Evolutionary conservation across 1,284 basidiomycete genomes (phyloP).

Genomic region (Ceratobasidium theobromae): DNA sequence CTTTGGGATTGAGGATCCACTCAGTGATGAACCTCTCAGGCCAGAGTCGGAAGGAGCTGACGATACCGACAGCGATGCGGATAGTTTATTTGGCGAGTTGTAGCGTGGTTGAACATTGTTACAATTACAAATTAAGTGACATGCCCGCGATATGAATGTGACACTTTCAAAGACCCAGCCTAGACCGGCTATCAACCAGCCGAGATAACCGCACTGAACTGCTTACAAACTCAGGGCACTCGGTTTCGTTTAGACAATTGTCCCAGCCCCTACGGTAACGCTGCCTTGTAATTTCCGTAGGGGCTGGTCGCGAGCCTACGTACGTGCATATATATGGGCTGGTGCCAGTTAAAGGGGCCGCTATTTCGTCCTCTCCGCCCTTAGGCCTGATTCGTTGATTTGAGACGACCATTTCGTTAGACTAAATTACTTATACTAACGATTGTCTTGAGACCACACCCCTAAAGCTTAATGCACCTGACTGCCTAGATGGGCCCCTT

Average conservation of each 20-base stretch:
- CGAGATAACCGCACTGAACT: neutral
- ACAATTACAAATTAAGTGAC: neutral
- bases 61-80: neutral
- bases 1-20: neutral
- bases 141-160: neutral
- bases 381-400: no score
- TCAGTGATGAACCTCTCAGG: neutral
- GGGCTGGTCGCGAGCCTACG: slow-evolving; percentile 3
- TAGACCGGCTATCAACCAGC: neutral
- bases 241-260: neutral
- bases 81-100: neutral
- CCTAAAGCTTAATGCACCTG: no score
- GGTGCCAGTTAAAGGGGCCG: no score
- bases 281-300: slow-evolving; percentile 6
- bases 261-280: slow-evolving; percentile 5
- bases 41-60: neutral
- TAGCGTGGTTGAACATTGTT: neutral
- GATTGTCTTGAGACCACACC: no score
- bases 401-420: no score
- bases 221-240: neutral
- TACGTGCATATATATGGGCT: no score
- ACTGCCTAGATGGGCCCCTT: slow-evolving; percentile 13
- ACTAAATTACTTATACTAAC: no score
- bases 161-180: neutral
- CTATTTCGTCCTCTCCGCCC: no score